A percentile compares a stretch with the other conserved stretches of the same genome.
These are phyloP conservation scores for Diplodia seriata DNA, from an alignment of 2,329 filamentous ascomycete genomes.

Conservation along the genomic window DNA sequence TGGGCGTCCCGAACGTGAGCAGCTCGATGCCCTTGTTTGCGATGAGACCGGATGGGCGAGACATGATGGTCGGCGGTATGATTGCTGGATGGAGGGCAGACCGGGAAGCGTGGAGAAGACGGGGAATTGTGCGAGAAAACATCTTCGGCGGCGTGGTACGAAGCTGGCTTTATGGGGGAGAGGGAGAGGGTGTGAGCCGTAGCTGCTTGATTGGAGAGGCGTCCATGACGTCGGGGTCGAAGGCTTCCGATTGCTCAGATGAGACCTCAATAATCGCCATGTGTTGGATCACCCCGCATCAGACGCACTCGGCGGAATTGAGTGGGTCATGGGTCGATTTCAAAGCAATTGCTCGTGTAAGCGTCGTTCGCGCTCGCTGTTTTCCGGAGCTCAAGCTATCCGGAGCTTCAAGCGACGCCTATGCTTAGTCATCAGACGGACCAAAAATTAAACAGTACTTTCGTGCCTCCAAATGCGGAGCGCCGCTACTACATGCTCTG, in stretches of 20 bases:
- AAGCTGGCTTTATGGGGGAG: background rate
- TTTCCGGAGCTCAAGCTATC: background rate
- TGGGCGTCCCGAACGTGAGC: conserved; percentile 61
- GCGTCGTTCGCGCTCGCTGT: background rate
- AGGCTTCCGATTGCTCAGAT: background rate
- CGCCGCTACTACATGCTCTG: no score
- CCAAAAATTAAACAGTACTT: background rate
- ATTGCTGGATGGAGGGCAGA: background rate
- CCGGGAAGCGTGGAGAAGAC: conserved; percentile 10
- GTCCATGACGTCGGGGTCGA: conserved; percentile 13
- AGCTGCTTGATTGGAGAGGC: background rate
- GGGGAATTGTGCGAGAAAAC: conserved; percentile 22
- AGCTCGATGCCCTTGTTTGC: conserved; percentile 70
- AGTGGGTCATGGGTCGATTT: conserved; percentile 1
- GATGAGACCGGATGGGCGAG: conserved; percentile 56
- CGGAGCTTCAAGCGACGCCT: background rate
- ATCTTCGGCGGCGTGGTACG: background rate
- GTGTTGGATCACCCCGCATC: background rate
- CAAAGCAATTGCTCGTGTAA: conserved; percentile 12
- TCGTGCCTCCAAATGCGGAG: background rate
- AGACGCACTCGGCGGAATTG: background rate
- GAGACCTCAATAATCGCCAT: background rate
- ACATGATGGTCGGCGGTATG: conserved; percentile 20
- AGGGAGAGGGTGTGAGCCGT: background rate
- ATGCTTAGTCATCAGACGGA: background rate